Conservation (phyloP, 306 rosid species). For the Arachis stenosperma region DNA sequence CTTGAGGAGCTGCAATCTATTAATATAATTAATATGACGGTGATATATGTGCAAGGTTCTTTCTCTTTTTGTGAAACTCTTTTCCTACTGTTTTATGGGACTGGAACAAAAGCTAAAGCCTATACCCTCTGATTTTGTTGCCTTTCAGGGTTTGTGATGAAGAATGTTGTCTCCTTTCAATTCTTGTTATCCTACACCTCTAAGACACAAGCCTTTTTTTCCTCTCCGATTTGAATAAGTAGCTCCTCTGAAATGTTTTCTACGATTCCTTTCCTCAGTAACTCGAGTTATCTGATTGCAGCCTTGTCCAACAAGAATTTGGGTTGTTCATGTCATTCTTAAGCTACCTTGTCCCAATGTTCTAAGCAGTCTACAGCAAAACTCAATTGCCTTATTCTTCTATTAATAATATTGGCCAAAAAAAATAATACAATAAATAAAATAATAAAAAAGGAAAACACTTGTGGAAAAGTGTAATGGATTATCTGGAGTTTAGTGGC, state of each 20-base stretch:
- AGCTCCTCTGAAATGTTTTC: slow-evolving; percentile 23
- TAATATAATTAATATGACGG: slow-evolving; percentile 32
- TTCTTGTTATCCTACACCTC: not conserved
- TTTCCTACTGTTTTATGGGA: slow-evolving; percentile 70
- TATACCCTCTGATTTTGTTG: slow-evolving; percentile 24
- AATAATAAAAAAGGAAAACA: not conserved
- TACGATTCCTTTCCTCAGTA: slow-evolving; percentile 34
- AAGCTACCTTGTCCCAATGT: slow-evolving; percentile 37
- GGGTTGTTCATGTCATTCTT: slow-evolving; percentile 25
- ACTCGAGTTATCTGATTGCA: slow-evolving; percentile 25
- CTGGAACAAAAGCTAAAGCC: slow-evolving; percentile 64
- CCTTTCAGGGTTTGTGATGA: slow-evolving; percentile 56
- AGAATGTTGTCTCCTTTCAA: slow-evolving; percentile 61
- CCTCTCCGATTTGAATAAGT: not conserved
- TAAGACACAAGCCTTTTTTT: not conserved
- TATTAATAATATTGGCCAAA: not conserved
- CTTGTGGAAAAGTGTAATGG: no score
- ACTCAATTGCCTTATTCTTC: slow-evolving; percentile 8
- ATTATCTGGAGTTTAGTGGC: not conserved
- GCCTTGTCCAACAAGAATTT: slow-evolving; percentile 36
- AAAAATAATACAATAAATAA: no score
- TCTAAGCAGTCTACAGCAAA: slow-evolving; percentile 5
- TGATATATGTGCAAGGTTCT: slow-evolving; percentile 37
- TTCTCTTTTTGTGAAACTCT: slow-evolving; percentile 45
- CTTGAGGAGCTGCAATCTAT: slow-evolving; percentile 21